A percentile compares a stretch with the other conserved stretches of the same genome.
These are phyloP conservation scores for Babesia bovis DNA, from an alignment of 169 alveolate genomes.

Conservation along the genomic window DNA sequence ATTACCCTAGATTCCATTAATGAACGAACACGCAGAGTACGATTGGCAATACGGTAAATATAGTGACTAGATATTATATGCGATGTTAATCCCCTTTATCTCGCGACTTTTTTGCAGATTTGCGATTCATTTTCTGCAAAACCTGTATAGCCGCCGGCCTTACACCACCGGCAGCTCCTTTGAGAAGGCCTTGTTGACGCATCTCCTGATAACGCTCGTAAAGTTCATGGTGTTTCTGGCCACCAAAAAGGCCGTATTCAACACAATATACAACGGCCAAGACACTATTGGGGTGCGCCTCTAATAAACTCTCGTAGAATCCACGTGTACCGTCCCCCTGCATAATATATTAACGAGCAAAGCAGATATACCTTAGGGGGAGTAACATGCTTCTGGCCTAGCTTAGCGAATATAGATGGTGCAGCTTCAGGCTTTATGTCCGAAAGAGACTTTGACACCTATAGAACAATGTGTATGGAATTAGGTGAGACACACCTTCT, in stretches of 20 bases:
- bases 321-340: constrained; percentile 91
- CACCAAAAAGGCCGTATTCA: constrained; percentile 78
- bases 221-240: constrained; percentile 63
- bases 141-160: constrained; percentile 52
- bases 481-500: background rate
- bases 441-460: constrained; percentile 4
- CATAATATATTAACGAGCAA: background rate
- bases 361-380: constrained; percentile 81
- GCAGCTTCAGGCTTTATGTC: constrained; percentile 40
- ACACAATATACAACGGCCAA: constrained; percentile 83
- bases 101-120: constrained; percentile 4
- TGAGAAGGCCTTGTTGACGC: constrained; percentile 50
- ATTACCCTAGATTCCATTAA: too few species aligned
- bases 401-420: constrained; percentile 33
- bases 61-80: too few species aligned
- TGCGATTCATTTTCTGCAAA: constrained; percentile 28
- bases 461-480: background rate
- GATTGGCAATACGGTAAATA: too few species aligned
- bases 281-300: constrained; percentile 86
- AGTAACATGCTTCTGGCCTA: constrained; percentile 85
- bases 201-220: constrained; percentile 36
- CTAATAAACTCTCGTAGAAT: constrained; percentile 85
- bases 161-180: constrained; percentile 60
- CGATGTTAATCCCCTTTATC: too few species aligned
- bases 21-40: too few species aligned